Evolutionary conservation across 768 basidiomycete species (phyloP).

Genomic region (Suillus subluteus): DNA sequence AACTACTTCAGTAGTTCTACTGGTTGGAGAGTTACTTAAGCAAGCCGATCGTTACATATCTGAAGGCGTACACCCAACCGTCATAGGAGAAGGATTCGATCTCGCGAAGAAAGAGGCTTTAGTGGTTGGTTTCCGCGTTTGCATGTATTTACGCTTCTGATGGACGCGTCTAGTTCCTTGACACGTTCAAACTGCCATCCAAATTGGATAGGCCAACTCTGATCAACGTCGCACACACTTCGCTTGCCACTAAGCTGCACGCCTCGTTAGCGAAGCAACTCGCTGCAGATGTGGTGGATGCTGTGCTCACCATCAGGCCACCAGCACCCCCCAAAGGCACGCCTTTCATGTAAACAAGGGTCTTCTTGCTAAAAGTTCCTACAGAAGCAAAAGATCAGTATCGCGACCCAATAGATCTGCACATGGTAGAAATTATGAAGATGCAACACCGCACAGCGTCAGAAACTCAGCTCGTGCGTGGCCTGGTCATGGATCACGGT

Average conservation of each 20-base stretch:
- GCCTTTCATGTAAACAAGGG: constrained; percentile 32
- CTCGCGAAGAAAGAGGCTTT: constrained; percentile 96
- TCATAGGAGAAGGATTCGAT: constrained; percentile 95
- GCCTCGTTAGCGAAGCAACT: constrained; percentile 81
- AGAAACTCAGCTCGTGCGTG: constrained; percentile 94
- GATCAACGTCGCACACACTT: constrained; percentile 94
- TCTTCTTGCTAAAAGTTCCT: constrained; percentile 28
- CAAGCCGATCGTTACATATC: constrained; percentile 98
- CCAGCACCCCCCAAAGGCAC: constrained; percentile 63
- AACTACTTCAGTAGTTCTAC: constrained; percentile 93
- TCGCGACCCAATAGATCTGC: constrained; percentile 92
- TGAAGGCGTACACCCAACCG: constrained; percentile 97
- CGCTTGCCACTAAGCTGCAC: constrained; percentile 92
- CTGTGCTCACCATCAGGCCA: constrained; percentile 86
- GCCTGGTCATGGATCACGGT: constrained; percentile 96
- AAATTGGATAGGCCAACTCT: constrained; percentile 88
- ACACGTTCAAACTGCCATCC: constrained; percentile 79
- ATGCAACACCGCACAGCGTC: constrained; percentile 99
- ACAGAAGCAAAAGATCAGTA: constrained; percentile 67
- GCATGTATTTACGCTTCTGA: constrained; percentile 22
- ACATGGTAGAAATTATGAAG: constrained; percentile 99
- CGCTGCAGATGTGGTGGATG: constrained; percentile 92
- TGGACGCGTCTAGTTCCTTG: constrained; percentile 73
- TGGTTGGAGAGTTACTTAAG: constrained; percentile 95
- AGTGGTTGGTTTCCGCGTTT: constrained; percentile 54